Evolutionary conservation across 441 rosid genomes (phyloP).

Genomic region (Dalechampia spathulata): DNA sequence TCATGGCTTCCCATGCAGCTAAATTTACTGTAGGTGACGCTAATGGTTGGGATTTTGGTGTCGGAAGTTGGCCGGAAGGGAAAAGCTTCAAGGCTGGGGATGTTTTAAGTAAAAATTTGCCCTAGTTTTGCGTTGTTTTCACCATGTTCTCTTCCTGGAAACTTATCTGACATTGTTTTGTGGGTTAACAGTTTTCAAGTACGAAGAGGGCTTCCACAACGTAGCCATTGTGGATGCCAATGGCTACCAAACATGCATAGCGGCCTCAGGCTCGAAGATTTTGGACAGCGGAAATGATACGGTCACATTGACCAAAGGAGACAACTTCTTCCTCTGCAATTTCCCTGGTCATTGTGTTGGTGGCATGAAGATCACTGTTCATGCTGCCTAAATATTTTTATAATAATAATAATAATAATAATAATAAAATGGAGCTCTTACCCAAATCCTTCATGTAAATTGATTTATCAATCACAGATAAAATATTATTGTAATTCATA

Average conservation of each 20-base stretch:
- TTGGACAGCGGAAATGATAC: constrained; percentile 16
- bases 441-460: too few species aligned
- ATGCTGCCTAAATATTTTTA: constrained; percentile 16
- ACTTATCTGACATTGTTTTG: too few species aligned
- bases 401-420: too few species aligned
- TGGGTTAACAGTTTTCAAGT: constrained; percentile 26
- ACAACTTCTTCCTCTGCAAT: constrained; percentile 24
- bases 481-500: too few species aligned
- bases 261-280: constrained; percentile 1
- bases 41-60: constrained; percentile 20
- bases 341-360: constrained; percentile 19
- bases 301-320: constrained; percentile 17
- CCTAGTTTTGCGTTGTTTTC: neutral
- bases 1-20: neutral
- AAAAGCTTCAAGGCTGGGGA: constrained; percentile 22
- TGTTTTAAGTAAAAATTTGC: constrained; percentile 3
- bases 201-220: constrained; percentile 14
- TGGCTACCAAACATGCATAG: constrained; percentile 8
- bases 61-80: constrained; percentile 17
- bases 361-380: constrained; percentile 23
- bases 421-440: too few species aligned
- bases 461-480: too few species aligned
- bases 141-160: neutral
- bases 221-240: constrained; percentile 14
- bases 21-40: constrained; percentile 17